phyloP scores from a whole-genome alignment of 192 early-diverging fungal genomes.

The Gryganskiella cystojenkinii region DNA sequence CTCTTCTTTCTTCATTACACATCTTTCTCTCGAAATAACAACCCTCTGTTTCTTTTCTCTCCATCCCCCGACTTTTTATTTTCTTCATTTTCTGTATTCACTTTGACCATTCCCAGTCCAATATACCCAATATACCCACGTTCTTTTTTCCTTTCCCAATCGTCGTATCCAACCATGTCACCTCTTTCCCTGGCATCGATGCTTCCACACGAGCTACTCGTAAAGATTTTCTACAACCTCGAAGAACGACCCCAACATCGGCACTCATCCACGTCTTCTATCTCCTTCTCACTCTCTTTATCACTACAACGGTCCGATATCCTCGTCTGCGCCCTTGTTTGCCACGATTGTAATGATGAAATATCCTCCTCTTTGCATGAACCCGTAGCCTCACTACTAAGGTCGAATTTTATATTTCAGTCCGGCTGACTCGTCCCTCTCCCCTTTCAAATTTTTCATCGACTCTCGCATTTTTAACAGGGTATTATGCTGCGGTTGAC shows the following conservation, averaged over 20 bases:
- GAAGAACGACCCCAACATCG: constrained; percentile 42
- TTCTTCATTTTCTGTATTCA: neutral
- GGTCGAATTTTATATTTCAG: too few species aligned
- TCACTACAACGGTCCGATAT: constrained; percentile 21
- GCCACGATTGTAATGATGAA: constrained; percentile 48
- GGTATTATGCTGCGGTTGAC: constrained; percentile 48
- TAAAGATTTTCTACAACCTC: constrained; percentile 43
- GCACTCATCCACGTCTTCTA: constrained; percentile 26
- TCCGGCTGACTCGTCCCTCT: too few species aligned
- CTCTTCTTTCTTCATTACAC: constrained; percentile 1
- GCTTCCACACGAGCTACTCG: constrained; percentile 41
- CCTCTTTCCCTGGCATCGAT: neutral
- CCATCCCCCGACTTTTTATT: neutral
- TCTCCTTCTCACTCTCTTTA: constrained; percentile 31
- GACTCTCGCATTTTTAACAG: neutral
- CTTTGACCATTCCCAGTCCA: neutral
- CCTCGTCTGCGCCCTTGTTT: constrained; percentile 36
- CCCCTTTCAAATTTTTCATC: neutral
- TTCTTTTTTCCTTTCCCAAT: too few species aligned
- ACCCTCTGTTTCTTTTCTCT: neutral
- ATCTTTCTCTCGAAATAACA: too few species aligned
- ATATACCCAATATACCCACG: neutral
- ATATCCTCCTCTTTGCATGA: too few species aligned
- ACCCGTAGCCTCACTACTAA: too few species aligned
- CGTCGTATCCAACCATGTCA: too few species aligned